These are phyloP conservation scores for Aphelidium insulamus DNA, from an alignment of 371 early-diverging fungal genomes.

Conservation along the genomic window DNA sequence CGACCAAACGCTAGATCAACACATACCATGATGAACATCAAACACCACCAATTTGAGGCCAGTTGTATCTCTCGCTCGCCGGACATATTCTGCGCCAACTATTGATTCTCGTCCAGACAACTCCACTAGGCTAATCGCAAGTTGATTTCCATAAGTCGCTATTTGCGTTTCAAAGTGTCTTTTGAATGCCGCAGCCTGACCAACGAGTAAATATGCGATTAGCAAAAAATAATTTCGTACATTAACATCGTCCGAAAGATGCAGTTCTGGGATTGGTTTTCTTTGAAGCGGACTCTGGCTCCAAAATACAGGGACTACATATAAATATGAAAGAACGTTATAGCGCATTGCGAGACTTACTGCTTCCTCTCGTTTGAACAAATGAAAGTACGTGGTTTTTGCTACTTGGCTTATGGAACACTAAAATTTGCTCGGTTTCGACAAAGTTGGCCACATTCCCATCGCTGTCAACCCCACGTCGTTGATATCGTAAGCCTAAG, in stretches of 20 bases:
- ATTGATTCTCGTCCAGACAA: conserved; percentile 23
- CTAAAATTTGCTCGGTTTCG: conserved; percentile 32
- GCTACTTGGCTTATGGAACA: too few relatives aligned
- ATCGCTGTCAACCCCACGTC: conserved; percentile 29
- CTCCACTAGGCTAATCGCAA: conserved; percentile 10
- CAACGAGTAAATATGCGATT: neutral
- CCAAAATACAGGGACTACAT: too few relatives aligned
- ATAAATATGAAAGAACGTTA: neutral
- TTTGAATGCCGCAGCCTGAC: conserved; percentile 10
- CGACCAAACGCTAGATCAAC: neutral
- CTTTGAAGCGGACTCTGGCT: too few relatives aligned
- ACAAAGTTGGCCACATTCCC: conserved; percentile 46
- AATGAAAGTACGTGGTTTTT: conserved; percentile 34
- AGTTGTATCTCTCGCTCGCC: conserved; percentile 20
- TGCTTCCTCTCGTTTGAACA: conserved; percentile 36
- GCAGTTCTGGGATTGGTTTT: too few relatives aligned
- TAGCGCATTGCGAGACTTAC: conserved; percentile 9
- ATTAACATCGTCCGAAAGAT: too few relatives aligned
- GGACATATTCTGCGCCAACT: conserved; percentile 21
- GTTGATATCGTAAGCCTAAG: conserved; percentile 31
- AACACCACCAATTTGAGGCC: conserved; percentile 2
- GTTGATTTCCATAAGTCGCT: conserved; percentile 1
- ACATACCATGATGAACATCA: neutral
- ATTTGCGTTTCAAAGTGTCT: conserved; percentile 3
- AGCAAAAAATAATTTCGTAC: neutral